Percentiles rank a stretch among this genome's conserved stretches.
Conservation (phyloP, 306 rosid species). For the Argentina anserina region DNA sequence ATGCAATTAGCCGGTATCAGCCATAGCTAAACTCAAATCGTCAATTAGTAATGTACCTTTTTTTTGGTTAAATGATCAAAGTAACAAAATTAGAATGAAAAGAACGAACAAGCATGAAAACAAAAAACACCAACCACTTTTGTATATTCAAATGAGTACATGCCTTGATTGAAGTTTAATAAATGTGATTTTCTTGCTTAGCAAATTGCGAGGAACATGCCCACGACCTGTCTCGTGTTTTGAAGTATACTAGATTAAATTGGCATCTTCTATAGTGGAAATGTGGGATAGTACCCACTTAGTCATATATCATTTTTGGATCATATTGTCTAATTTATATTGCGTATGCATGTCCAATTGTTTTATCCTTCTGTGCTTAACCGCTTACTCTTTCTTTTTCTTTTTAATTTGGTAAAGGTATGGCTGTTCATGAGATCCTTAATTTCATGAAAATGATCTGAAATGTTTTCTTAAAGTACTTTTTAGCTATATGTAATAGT, state of each 20-base stretch:
- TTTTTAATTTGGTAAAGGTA: neutral
- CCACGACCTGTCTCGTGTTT: neutral
- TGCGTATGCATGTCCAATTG: neutral
- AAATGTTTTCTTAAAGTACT: neutral
- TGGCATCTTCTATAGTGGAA: neutral
- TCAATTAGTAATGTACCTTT: too few relatives aligned
- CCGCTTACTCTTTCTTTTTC: neutral
- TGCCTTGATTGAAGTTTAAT: neutral
- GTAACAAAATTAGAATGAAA: neutral
- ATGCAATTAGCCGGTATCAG: too few relatives aligned
- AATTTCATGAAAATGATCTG: neutral
- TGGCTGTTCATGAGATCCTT: neutral
- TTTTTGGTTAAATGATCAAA: too few relatives aligned
- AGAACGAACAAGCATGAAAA: neutral
- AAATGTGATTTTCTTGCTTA: neutral
- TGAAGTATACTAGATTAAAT: neutral
- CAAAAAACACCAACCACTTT: neutral
- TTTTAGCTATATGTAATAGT: neutral
- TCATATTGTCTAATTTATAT: neutral
- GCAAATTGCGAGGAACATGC: constrained; percentile 4
- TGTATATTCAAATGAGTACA: neutral
- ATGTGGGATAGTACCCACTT: neutral
- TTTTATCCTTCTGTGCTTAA: neutral
- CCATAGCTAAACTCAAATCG: too few relatives aligned
- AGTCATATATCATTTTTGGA: neutral